These are phyloP conservation scores for Paramecium bursaria DNA, from an alignment of 73 alveolate genomes.

Conservation along the genomic window DNA sequence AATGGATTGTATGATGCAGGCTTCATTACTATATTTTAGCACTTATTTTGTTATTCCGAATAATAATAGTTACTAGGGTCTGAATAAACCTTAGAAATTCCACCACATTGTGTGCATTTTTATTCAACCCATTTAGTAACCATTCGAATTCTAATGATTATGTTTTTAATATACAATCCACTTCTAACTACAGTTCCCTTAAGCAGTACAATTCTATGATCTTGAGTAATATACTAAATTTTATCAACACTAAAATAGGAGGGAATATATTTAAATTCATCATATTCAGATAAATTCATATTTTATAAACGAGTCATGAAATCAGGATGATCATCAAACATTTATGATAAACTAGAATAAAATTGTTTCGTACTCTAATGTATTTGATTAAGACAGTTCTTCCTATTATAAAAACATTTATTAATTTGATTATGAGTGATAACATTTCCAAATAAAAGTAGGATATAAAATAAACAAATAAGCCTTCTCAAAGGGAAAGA, in stretches of 20 bases:
- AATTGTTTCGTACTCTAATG: no score
- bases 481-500: no score
- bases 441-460: no score
- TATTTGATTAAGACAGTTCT: no score
- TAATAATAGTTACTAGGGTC: slow-evolving; percentile 13
- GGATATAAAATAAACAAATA: no score
- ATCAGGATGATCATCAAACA: no score
- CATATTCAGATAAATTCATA: no score
- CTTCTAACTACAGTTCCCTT: slow-evolving; percentile 58
- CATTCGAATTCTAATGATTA: no score
- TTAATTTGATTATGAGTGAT: no score
- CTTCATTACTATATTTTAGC: slow-evolving; percentile 27
- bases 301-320: no score
- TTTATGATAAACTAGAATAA: no score
- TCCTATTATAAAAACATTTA: no score
- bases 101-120: slow-evolving; percentile 10
- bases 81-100: slow-evolving; percentile 3
- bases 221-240: slow-evolving; percentile 27
- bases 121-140: slow-evolving; percentile 7
- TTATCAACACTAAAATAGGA: slow-evolving; percentile 2
- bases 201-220: slow-evolving; percentile 13
- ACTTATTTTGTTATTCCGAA: not conserved
- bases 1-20: slow-evolving; percentile 9
- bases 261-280: slow-evolving; percentile 28
- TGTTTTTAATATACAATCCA: slow-evolving; percentile 10